A percentile compares a stretch with the other conserved stretches of the same genome.
Evolutionary conservation across 2,329 filamentous ascomycete species (phyloP).

Genomic region (Verticillium nubilum): DNA sequence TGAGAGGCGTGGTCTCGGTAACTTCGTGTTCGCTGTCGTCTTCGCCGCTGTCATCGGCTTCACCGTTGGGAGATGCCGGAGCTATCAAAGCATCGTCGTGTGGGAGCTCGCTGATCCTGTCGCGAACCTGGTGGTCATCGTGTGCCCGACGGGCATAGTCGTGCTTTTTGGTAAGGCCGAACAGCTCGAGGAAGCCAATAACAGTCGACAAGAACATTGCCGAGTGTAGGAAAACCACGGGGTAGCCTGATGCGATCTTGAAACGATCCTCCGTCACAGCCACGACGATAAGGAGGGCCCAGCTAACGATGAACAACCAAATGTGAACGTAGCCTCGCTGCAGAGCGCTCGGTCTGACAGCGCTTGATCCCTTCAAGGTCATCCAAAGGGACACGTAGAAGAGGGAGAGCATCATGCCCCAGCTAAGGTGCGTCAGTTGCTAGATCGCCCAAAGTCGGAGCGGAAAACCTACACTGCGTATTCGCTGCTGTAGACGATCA

Average conservation of each 20-base stretch:
- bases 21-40: conserved; percentile 20
- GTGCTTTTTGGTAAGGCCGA: conserved; percentile 67
- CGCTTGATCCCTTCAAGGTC: conserved; percentile 71
- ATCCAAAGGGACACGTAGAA: conserved; percentile 83
- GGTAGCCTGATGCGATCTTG: conserved; percentile 71
- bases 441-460: background rate
- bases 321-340: conserved; percentile 75
- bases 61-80: conserved; percentile 30
- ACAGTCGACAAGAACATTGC: conserved; percentile 68
- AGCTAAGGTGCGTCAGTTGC: conserved; percentile 33
- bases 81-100: conserved; percentile 31
- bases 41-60: conserved; percentile 21
- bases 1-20: conserved; percentile 50
- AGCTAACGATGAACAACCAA: conserved; percentile 77
- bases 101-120: conserved; percentile 24
- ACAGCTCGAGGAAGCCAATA: conserved; percentile 74
- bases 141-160: conserved; percentile 58
- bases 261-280: conserved; percentile 73
- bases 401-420: conserved; percentile 78
- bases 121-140: conserved; percentile 39
- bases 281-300: conserved; percentile 64
- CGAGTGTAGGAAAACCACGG: conserved; percentile 73
- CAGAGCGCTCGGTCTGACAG: conserved; percentile 77
- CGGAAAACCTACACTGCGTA: conserved; percentile 61
- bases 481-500: conserved; percentile 83